Evolutionary conservation across 495 filamentous ascomycete genomes (phyloP), one percentile per base, ranked within the genome.

Genomic region (Aspergillus carlsbadensis): DNA sequence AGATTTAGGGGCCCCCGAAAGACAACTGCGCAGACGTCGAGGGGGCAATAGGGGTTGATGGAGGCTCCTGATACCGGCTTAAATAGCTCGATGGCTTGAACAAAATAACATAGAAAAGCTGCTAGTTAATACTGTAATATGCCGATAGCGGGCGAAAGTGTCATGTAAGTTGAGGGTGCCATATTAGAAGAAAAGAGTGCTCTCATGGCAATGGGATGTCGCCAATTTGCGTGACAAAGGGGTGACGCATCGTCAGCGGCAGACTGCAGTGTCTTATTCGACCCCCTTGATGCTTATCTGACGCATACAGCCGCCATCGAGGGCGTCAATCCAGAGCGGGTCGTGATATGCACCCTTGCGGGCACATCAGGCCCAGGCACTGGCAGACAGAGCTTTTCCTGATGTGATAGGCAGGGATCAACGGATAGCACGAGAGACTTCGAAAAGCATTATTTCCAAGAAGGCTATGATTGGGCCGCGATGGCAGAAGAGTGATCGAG

Each of bases 221-320:
- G 14, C 5, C 33, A 47, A 15, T 34, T 42, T 31, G 22, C 50
- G 22, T 36, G 33, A 43, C 33, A 20, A 41, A 21, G 10, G 40
- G 40, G 18, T 29, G 40, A 24, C 51, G 41, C 51, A 54, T 34
- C 40, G 35, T 54, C 40, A 35, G 51, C 40, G 40, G 51, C 51
- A 54, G 40, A 44, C 33, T 29, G 33, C 22, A 14, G 2, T 54
- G 15, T 45, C 17, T 45, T 43, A 47, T 56, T 56, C 15, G 17
- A 41, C 33, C 53, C 53, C 53, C 29, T 47, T 42, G 43, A 34
- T 34, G 34, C 20, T 29, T 56, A 41, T 48, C 53, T 40, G 42
- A 48, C 17, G 35, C n/a, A 47, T n/a, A 31, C 18, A 47, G 21
- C 42, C 42, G 40, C 31, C 43, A 22, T 18, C 20, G 40, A 44